phyloP scores from a whole-genome alignment of 768 basidiomycete species.

The Mycena rebaudengoi region DNA sequence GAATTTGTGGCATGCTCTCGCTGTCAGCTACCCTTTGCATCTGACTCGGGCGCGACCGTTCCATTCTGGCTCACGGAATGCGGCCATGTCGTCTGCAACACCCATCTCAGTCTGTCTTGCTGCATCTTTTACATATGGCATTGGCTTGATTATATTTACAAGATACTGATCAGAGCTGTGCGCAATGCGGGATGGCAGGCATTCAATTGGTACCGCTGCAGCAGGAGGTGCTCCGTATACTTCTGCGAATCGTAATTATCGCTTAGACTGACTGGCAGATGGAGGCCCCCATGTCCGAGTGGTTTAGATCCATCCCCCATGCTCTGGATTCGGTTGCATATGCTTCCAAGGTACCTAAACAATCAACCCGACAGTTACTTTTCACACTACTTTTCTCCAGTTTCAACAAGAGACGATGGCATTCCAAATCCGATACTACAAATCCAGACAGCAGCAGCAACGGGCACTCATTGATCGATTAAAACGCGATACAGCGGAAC shows the following conservation, averaged over 20 bases:
- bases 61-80: conserved; percentile 94
- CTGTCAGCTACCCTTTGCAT: conserved; percentile 73
- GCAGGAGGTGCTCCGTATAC: conserved; percentile 62
- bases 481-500: conserved; percentile 57
- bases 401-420: conserved; percentile 84
- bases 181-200: conserved; percentile 67
- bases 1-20: conserved; percentile 77
- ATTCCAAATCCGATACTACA: conserved; percentile 71
- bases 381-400: conserved; percentile 42
- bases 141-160: background rate
- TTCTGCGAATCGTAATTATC: background rate
- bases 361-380: background rate
- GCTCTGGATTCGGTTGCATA: conserved; percentile 71
- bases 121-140: background rate
- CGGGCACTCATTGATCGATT: conserved; percentile 60
- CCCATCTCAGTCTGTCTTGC: conserved; percentile 73
- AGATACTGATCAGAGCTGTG: conserved; percentile 81
- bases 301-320: conserved; percentile 75
- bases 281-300: conserved; percentile 82
- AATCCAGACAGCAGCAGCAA: conserved; percentile 64
- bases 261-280: conserved; percentile 56
- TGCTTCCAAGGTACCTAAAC: conserved; percentile 65
- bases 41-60: conserved; percentile 60
- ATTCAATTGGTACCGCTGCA: conserved; percentile 81
- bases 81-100: conserved; percentile 86